Evolutionary conservation across 768 basidiomycete genomes (phyloP), one percentile per base, ranked within the genome.

Genomic region (Pleurotus eryngii): DNA sequence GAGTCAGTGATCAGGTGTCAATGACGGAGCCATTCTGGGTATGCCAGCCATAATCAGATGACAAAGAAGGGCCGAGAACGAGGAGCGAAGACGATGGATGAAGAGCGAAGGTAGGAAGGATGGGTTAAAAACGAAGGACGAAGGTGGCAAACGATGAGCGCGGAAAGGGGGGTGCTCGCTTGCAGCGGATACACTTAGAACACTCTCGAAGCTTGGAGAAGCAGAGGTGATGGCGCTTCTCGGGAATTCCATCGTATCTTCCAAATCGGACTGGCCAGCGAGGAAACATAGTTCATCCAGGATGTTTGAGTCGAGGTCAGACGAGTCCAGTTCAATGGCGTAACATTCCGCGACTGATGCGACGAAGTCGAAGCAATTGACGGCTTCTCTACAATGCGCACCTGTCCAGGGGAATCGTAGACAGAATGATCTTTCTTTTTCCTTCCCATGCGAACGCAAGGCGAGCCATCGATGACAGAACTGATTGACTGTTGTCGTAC

Each of bases 271-370:
- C 49, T 72, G 67, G 18, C 65, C 65, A 4, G 73, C 75, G 22
- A 92, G 68, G 47, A 92, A 18, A 76, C 74, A 60, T 85, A 92
- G 67, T 67, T 92, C 91, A 43, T 88, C 81, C 1, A 90, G 89
- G n/a, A 92, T 88, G 63, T 93, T 89, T 1, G 85, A 88, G 66
- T 90, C 85, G 0, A 81, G 86, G 63, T 90, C 86, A 7, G 81
- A 81, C 2, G 72, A 75, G 39, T 86, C 80, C 6, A 79, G 61
- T 17, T 76, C 78, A 55, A 75, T 77, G 1, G 68, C 69, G 49
- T 78, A 79, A 24, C 64, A 71, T 20, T 79, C 79, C 3, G 74
- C 74, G 48, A 81, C 74, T 83, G 77, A 62, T 72, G 77, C 5
- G 87, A 87, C 0, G 80, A 72, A 0, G 82, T 83, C 1, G 88